Evolutionary conservation across 192 early-diverging fungal genomes (phyloP).

Genomic region (Rhizoclosmatium globosum): DNA sequence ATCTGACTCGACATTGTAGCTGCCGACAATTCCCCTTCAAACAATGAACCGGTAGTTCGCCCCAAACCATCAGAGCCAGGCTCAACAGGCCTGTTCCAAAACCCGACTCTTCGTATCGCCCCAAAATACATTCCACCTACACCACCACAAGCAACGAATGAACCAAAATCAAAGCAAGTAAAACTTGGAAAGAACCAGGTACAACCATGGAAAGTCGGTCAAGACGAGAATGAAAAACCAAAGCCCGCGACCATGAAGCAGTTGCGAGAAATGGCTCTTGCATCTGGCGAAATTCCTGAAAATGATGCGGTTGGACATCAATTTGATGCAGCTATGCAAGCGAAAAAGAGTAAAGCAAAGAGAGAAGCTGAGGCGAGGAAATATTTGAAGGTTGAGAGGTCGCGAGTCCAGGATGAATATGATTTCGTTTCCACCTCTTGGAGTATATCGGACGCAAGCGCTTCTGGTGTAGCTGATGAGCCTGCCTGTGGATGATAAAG

Average conservation of each 20-base stretch:
- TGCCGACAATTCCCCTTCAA: background rate
- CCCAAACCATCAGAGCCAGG: conserved; percentile 27
- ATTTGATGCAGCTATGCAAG: background rate
- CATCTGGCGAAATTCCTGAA: conserved; percentile 7
- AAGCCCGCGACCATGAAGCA: conserved; percentile 2
- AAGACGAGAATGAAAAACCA: conserved; percentile 10
- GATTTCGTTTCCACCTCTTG: conserved; percentile 24
- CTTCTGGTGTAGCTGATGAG: conserved; percentile 35
- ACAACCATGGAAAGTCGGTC: background rate
- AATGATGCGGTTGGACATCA: background rate
- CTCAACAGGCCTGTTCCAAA: conserved; percentile 51
- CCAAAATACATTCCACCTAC: conserved; percentile 42
- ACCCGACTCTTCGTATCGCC: conserved; percentile 44
- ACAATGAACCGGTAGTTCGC: background rate
- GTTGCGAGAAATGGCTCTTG: background rate
- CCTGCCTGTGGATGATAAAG: conserved; percentile 40
- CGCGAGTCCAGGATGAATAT: conserved; percentile 31
- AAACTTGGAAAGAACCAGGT: conserved; percentile 26
- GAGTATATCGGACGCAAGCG: conserved; percentile 28
- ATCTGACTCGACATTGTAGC: background rate
- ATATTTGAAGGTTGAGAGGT: conserved; percentile 3
- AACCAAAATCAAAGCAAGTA: background rate
- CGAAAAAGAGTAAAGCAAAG: conserved; percentile 5
- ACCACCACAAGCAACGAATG: background rate
- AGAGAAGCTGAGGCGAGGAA: background rate